These are phyloP conservation scores for Novymonas esmeraldas DNA, from an alignment of 208 protist genomes.

Conservation along the genomic window DNA sequence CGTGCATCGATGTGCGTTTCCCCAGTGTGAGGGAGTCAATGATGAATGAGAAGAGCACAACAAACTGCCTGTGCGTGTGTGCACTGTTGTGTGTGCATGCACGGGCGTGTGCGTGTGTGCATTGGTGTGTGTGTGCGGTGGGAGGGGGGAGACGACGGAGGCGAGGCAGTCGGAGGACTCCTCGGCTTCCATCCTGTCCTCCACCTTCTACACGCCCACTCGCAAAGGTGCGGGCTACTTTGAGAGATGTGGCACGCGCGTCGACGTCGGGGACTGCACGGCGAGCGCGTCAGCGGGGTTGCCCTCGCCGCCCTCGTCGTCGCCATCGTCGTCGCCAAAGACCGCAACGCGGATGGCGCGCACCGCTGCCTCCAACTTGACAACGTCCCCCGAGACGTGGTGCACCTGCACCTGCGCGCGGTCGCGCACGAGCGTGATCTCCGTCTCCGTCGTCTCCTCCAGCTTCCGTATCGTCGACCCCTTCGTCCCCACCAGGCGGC, in stretches of 20 bases:
- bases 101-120: background rate
- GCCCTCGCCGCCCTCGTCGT: conserved; percentile 15
- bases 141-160: too few species aligned
- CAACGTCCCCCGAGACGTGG: conserved; percentile 32
- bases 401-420: conserved; percentile 47
- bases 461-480: conserved; percentile 41
- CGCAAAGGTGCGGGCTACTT: too few species aligned
- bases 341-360: conserved; percentile 16
- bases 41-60: too few species aligned
- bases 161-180: too few species aligned
- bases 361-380: conserved; percentile 36
- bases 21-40: too few species aligned
- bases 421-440: conserved; percentile 41
- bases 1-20: too few species aligned
- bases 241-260: background rate
- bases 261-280: conserved; percentile 9
- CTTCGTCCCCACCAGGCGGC: conserved; percentile 33
- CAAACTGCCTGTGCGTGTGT: background rate
- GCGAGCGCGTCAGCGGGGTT: conserved; percentile 2
- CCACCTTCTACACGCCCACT: too few species aligned
- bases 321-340: conserved; percentile 19
- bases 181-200: too few species aligned
- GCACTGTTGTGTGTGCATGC: conserved; percentile 2
- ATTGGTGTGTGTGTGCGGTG: background rate
- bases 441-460: conserved; percentile 37